Conservation (phyloP, 805 yeast genomes). For the Kurtzmaniella fragi region DNA sequence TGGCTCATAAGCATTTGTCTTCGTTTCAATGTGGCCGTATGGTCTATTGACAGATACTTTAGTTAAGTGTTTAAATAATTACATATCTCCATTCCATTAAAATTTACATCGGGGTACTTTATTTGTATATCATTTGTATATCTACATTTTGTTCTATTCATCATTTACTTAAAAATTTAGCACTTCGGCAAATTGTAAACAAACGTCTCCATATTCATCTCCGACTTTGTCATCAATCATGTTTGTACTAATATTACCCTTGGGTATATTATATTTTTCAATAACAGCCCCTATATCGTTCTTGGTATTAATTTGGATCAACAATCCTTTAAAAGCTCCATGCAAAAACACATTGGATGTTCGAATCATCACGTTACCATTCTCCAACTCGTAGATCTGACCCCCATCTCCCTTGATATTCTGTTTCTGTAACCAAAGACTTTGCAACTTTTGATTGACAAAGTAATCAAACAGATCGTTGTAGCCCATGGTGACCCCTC, state of each 20-base stretch:
- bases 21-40: slow-evolving; percentile 69
- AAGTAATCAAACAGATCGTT: slow-evolving; percentile 56
- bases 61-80: slow-evolving; percentile 15
- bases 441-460: slow-evolving; percentile 53
- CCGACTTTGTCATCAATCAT: slow-evolving; percentile 19
- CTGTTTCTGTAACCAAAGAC: slow-evolving; percentile 68
- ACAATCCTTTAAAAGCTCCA: slow-evolving; percentile 67
- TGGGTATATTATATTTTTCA: slow-evolving; percentile 33
- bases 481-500: slow-evolving; percentile 51
- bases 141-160: too few species aligned
- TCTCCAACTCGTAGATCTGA: slow-evolving; percentile 51
- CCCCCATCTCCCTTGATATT: slow-evolving; percentile 74
- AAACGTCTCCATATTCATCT: slow-evolving; percentile 36
- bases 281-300: slow-evolving; percentile 23
- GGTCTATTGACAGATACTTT: slow-evolving; percentile 49
- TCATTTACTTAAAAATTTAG: slow-evolving; percentile 33
- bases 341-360: slow-evolving; percentile 71
- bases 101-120: too few species aligned
- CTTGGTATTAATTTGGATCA: slow-evolving; percentile 52
- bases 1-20: slow-evolving; percentile 57
- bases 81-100: too few species aligned
- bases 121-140: too few species aligned
- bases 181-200: slow-evolving; percentile 37
- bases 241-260: slow-evolving; percentile 29
- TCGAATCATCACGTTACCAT: slow-evolving; percentile 49